These are phyloP conservation scores for Auricularia sp. DNA, from an alignment of 768 basidiomycete genomes.

Conservation along the genomic window DNA sequence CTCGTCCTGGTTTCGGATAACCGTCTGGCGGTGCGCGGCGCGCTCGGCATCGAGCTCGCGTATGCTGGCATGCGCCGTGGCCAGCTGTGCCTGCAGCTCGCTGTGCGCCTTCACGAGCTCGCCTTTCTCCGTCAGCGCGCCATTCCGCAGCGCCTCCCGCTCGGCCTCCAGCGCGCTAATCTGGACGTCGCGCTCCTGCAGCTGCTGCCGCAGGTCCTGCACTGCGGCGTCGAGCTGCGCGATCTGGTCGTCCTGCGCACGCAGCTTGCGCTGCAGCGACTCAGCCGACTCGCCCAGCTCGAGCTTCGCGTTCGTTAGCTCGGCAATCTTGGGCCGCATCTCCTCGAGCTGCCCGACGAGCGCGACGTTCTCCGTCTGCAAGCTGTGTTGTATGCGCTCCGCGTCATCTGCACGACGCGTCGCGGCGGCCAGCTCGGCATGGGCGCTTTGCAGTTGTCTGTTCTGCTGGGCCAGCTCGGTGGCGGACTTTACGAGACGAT, in stretches of 20 bases:
- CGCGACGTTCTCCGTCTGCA: conserved; percentile 69
- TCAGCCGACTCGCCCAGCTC: conserved; percentile 59
- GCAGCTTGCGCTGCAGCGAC: conserved; percentile 42
- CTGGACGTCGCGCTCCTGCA: conserved; percentile 1
- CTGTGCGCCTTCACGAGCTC: conserved; percentile 56
- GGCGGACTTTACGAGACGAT: conserved; percentile 46
- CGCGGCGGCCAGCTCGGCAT: conserved; percentile 57
- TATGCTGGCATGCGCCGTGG: conserved; percentile 41
- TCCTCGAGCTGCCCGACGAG: conserved; percentile 77
- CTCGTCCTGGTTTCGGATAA: conserved; percentile 45
- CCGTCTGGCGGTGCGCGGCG: conserved; percentile 46
- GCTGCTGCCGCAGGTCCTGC: conserved; percentile 28
- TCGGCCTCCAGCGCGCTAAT: conserved; percentile 35
- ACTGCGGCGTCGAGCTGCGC: conserved; percentile 51
- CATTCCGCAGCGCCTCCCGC: conserved; percentile 34
- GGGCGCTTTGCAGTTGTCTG: conserved; percentile 48
- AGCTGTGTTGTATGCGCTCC: conserved; percentile 56
- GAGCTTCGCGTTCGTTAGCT: conserved; percentile 63
- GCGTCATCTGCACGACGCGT: conserved; percentile 64
- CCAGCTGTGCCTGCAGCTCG: conserved; percentile 54
- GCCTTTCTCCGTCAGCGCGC: conserved; percentile 38
- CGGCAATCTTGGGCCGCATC: conserved; percentile 77
- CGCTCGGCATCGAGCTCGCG: conserved; percentile 58
- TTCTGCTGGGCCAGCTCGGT: conserved; percentile 43
- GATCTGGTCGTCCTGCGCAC: conserved; percentile 47